phyloP scores from a whole-genome alignment of 805 yeast genomes.

The Kockiozyma suomiensis region DNA sequence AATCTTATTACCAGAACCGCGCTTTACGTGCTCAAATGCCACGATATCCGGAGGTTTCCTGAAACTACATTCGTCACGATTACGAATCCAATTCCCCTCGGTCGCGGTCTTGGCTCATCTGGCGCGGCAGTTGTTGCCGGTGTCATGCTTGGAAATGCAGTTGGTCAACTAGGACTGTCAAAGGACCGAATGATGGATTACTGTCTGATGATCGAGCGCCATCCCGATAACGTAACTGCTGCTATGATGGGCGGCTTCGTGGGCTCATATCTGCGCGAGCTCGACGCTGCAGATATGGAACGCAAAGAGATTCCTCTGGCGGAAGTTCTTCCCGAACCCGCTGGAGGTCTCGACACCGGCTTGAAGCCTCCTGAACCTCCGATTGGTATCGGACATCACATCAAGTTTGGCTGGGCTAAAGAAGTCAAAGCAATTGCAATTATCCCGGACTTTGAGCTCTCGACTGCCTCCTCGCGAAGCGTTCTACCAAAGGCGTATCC shows the following conservation, averaged over 20 bases:
- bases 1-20: constrained; percentile 94
- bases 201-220: constrained; percentile 96
- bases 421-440: constrained; percentile 85
- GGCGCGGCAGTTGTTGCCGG: constrained; percentile 99
- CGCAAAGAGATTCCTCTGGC: constrained; percentile 83
- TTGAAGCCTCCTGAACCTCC: constrained; percentile 83
- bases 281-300: constrained; percentile 68
- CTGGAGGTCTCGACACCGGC: constrained; percentile 70
- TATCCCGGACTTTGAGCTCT: constrained; percentile 91
- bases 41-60: constrained; percentile 76
- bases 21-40: constrained; percentile 83
- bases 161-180: constrained; percentile 70
- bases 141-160: constrained; percentile 81
- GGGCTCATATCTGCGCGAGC: constrained; percentile 86
- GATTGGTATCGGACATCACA: constrained; percentile 79
- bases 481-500: constrained; percentile 83
- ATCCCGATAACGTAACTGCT: constrained; percentile 97
- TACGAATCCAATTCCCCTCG: constrained; percentile 89
- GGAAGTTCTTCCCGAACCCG: constrained; percentile 77
- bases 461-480: constrained; percentile 87
- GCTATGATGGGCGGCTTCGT: constrained; percentile 99
- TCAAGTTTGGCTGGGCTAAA: constrained; percentile 79
- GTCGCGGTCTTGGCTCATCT: constrained; percentile 95
- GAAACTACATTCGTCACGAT: constrained; percentile 79
- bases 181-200: constrained; percentile 88